Evolutionary conservation across 2,329 filamentous ascomycete species (phyloP).

Genomic region (Colletotrichum tropicicola): DNA sequence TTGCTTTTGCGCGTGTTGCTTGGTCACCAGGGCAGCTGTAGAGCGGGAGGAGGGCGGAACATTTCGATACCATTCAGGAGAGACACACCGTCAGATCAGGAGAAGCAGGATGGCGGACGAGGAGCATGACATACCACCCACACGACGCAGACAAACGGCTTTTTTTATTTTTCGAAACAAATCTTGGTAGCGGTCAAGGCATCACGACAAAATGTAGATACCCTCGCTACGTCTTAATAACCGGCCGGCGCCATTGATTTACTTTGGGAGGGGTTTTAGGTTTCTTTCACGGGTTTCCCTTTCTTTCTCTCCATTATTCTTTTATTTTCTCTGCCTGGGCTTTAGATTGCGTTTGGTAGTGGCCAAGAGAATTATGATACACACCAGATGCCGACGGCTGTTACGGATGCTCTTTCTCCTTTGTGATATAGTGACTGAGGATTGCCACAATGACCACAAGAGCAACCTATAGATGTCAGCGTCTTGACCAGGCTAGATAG

Average conservation of each 20-base stretch:
- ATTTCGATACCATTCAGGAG: conserved; percentile 27
- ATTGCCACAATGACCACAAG: too few species aligned
- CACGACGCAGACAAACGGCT: conserved; percentile 8
- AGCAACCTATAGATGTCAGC: too few species aligned
- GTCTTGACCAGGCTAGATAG: too few species aligned
- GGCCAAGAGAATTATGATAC: too few species aligned
- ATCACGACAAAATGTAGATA: conserved; percentile 20
- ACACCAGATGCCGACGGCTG: too few species aligned
- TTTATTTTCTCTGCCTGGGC: too few species aligned
- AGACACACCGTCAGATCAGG: not conserved
- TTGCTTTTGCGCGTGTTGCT: not conserved
- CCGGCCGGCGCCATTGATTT: conserved; percentile 5
- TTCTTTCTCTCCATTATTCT: not conserved
- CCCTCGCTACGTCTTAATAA: conserved; percentile 13
- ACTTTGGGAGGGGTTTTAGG: not conserved
- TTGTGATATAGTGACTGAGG: too few species aligned
- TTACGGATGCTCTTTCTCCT: too few species aligned
- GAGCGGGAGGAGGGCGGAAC: not conserved
- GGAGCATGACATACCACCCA: conserved; percentile 3
- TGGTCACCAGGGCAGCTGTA: not conserved
- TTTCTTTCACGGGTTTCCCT: not conserved
- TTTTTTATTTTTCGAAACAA: not conserved
- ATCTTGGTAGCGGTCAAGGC: conserved; percentile 6
- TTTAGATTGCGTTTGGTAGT: too few species aligned
- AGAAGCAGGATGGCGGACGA: not conserved